Evolutionary conservation across 352 stramenopile species (phyloP), one percentile per base, ranked within the genome.

Genomic region (Pythium phragmitis): DNA sequence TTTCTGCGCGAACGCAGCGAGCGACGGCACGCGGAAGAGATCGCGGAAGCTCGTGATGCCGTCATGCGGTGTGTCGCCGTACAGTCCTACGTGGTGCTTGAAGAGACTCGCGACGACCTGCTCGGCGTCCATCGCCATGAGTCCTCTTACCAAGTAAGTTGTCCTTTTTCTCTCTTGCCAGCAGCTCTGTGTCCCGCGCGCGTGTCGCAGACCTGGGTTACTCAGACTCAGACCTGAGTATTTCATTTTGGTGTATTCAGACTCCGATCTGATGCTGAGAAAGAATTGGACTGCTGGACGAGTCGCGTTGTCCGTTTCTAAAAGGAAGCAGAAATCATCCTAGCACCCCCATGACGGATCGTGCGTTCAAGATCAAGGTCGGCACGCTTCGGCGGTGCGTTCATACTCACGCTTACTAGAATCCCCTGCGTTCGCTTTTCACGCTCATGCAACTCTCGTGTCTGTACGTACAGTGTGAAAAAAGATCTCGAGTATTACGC

Each of bases 291-390:
- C 39, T 41, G 49, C 49, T 56, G 14, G 49, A 56, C 13, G 49
- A 21, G n/a, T 28, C 21, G 21, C 21, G 21, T 21, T 21, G 21
- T 21, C 21, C 21, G 21, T 21, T 21, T 21, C 21, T 21, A 21
- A 21, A 21, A 21, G 21, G 21, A 21, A 21, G 21, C 21, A 21
- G 21, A 21, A 21, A 21, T 21, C 21, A 21, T 14, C 8, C 23
- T 12, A 43, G 26, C n/a, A 49, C 17, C 3, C n/a, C 9, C 5
- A 89, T 91, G 85, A 56, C 77, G 7, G 82, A 91, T 58, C 74
- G 78, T 46, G 70, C 89, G 61, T 85, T 93, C 68, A 88, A 89
- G 79, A 87, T 93, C 71, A 93, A 93, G 76, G 82, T 93, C 62
- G 82, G 82, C 73, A 85, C 80, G 47, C 56, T 93, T 50, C 81